Evolutionary conservation across 2,329 filamentous ascomycete species (phyloP).

Genomic region (Nannizzia gypsea): DNA sequence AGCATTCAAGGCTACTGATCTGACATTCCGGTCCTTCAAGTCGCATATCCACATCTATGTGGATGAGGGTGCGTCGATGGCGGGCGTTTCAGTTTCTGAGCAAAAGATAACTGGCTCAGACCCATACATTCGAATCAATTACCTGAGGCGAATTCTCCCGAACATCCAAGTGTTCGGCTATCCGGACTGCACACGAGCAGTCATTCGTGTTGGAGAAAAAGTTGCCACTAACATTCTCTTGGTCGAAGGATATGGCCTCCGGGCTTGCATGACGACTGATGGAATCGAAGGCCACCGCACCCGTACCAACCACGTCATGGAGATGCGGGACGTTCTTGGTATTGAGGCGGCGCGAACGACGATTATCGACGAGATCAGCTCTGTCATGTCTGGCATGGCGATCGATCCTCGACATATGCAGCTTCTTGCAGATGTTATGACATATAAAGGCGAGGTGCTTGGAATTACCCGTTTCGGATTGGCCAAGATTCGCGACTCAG

Average conservation of each 20-base stretch:
- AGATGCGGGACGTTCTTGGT: conserved; percentile 73
- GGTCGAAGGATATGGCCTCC: conserved; percentile 89
- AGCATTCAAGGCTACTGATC: conserved; percentile 57
- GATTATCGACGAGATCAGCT: conserved; percentile 76
- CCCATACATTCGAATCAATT: conserved; percentile 56
- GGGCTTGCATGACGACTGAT: conserved; percentile 81
- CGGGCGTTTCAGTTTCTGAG: conserved; percentile 30
- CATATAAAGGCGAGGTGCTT: conserved; percentile 91
- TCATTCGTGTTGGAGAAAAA: conserved; percentile 66
- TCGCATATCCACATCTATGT: conserved; percentile 63
- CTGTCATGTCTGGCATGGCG: conserved; percentile 86
- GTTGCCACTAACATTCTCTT: conserved; percentile 53
- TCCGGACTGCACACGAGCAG: conserved; percentile 69
- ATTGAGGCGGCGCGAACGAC: conserved; percentile 88
- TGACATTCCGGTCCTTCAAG: conserved; percentile 43
- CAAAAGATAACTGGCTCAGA: conserved; percentile 33
- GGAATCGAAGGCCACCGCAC: conserved; percentile 70
- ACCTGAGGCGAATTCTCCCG: conserved; percentile 70
- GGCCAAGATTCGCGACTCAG: conserved; percentile 89
- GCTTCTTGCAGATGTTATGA: conserved; percentile 94
- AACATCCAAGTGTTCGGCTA: conserved; percentile 83
- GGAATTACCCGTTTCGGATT: conserved; percentile 95
- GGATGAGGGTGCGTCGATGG: conserved; percentile 32
- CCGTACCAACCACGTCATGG: conserved; percentile 78
- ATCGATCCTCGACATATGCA: conserved; percentile 98